Conservation (phyloP, 352 stramenopile species). For the Phytophthora crassamura region DNA sequence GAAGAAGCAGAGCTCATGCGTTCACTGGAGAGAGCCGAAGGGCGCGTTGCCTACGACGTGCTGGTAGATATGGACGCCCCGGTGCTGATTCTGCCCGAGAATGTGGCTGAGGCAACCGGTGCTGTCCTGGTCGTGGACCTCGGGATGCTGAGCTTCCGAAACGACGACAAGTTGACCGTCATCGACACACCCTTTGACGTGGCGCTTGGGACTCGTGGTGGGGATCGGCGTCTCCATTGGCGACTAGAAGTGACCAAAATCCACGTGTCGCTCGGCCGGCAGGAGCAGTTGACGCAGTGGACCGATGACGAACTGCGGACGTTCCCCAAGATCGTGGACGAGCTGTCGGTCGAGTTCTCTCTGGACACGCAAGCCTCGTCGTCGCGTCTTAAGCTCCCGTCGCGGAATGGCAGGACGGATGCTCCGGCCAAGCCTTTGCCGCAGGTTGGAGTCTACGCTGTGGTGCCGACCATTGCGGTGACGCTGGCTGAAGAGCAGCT, state of each 20-base stretch:
- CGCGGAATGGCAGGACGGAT: conserved; percentile 8
- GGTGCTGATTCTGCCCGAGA: conserved; percentile 74
- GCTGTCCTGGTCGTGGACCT: conserved; percentile 76
- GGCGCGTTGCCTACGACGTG: conserved; percentile 61
- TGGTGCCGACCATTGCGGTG: conserved; percentile 49
- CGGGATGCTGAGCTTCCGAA: conserved; percentile 67
- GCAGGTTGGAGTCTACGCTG: conserved; percentile 44
- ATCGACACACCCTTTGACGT: conserved; percentile 21
- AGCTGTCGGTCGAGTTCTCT: conserved; percentile 67
- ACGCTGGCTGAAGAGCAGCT: conserved; percentile 64
- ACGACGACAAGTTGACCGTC: conserved; percentile 41
- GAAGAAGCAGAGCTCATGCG: conserved; percentile 49
- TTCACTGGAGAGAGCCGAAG: conserved; percentile 43
- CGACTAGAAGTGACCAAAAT: conserved; percentile 66
- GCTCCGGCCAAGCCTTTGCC: conserved; percentile 21
- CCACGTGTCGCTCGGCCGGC: conserved; percentile 58
- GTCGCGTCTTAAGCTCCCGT: conserved; percentile 31
- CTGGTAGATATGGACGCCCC: conserved; percentile 77
- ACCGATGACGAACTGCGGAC: conserved; percentile 40
- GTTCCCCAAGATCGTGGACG: conserved; percentile 62
- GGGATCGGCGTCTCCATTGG: conserved; percentile 53
- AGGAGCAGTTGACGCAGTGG: conserved; percentile 48
- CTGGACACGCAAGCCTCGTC: conserved; percentile 50
- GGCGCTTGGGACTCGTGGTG: not conserved
- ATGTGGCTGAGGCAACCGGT: conserved; percentile 41